These are phyloP conservation scores for Echites panduratus DNA, from an alignment of 257 asterid species.

Conservation along the genomic window DNA sequence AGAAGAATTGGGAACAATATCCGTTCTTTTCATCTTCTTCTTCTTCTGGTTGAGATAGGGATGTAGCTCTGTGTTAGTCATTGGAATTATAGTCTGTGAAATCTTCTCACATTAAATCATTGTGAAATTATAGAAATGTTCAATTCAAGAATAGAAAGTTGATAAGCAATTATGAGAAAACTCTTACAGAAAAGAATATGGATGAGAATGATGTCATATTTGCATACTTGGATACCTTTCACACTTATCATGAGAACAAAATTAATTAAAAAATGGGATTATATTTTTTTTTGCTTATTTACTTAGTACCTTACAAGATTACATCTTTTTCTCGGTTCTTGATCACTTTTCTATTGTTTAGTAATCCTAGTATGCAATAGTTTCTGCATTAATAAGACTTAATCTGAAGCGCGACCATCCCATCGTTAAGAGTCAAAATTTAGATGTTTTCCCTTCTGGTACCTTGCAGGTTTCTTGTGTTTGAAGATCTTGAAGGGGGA, in stretches of 20 bases:
- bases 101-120: not conserved
- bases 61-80: not conserved
- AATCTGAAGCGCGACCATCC: not conserved
- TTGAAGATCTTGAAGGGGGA: constrained; percentile 62
- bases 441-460: not conserved
- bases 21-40: not conserved
- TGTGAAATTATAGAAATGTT: not conserved
- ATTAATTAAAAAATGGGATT: not conserved
- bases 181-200: not conserved
- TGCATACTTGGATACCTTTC: not conserved
- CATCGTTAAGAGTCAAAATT: not conserved
- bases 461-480: constrained; percentile 57
- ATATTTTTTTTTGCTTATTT: not conserved
- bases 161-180: not conserved
- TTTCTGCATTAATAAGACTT: not conserved
- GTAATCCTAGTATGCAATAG: not conserved
- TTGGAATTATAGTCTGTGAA: not conserved
- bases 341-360: not conserved
- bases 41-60: not conserved
- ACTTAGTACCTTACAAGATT: not conserved
- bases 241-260: not conserved
- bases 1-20: not conserved
- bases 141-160: not conserved
- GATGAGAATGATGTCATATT: not conserved
- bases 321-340: not conserved